These are phyloP conservation scores for Paramecium pentaurelia DNA, from an alignment of 73 alveolate genomes.

Conservation along the genomic window DNA sequence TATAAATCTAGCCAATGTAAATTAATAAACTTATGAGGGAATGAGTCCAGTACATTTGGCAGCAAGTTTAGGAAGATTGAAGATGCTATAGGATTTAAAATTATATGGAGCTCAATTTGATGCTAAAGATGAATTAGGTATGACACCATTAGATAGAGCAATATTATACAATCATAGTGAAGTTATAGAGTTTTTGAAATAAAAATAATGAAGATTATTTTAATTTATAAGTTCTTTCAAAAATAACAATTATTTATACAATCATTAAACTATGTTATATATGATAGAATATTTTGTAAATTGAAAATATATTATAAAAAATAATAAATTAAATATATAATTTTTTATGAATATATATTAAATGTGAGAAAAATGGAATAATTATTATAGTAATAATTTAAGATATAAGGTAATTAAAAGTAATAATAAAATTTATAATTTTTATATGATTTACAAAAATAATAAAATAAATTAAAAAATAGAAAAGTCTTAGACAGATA, in stretches of 20 bases:
- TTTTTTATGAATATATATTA: no score
- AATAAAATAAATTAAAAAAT: no score
- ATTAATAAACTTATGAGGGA: background rate
- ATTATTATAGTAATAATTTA: no score
- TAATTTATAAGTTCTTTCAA: background rate
- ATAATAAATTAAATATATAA: no score
- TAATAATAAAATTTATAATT: no score
- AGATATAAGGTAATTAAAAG: no score
- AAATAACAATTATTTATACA: background rate
- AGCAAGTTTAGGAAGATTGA: constrained; percentile 23
- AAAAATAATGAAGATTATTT: background rate
- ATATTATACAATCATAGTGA: background rate
- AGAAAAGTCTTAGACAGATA: no score
- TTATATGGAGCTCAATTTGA: background rate
- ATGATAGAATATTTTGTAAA: no score
- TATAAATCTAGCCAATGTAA: background rate
- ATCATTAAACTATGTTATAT: background rate
- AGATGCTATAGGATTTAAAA: background rate
- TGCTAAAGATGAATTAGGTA: background rate
- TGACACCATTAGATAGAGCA: constrained; percentile 10
- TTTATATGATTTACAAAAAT: no score
- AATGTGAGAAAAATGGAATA: no score
- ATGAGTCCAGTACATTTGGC: constrained; percentile 24
- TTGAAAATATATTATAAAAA: no score
- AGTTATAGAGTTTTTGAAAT: constrained; percentile 8